phyloP scores from a whole-genome alignment of 2,329 filamentous ascomycete genomes.

The Lecanicillium sp. region DNA sequence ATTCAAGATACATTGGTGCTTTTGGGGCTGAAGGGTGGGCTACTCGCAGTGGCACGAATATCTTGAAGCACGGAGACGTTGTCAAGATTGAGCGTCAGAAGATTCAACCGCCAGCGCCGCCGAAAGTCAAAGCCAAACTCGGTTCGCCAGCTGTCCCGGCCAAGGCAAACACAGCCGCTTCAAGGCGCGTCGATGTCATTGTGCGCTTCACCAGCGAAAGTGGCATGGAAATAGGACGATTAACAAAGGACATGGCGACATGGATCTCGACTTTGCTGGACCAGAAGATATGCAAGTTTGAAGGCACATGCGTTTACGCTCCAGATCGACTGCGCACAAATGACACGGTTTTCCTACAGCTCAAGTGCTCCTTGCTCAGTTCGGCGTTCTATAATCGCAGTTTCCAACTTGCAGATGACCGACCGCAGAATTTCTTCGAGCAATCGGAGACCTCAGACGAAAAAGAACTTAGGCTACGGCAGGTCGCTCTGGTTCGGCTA shows the following conservation, averaged over 20 bases:
- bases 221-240: constrained; percentile 76
- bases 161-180: constrained; percentile 38
- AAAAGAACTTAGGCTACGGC: constrained; percentile 70
- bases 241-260: constrained; percentile 77
- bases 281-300: constrained; percentile 79
- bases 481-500: constrained; percentile 79
- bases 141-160: constrained; percentile 23
- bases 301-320: constrained; percentile 81
- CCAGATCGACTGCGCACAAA: constrained; percentile 80
- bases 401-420: constrained; percentile 59
- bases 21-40: constrained; percentile 91
- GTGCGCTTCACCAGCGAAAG: constrained; percentile 79
- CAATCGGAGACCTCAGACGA: constrained; percentile 81
- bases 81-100: constrained; percentile 83
- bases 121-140: constrained; percentile 35
- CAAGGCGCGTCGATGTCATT: constrained; percentile 71
- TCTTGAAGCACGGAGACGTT: constrained; percentile 74
- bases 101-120: constrained; percentile 48
- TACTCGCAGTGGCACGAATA: constrained; percentile 67
- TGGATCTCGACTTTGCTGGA: constrained; percentile 94
- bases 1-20: constrained; percentile 70
- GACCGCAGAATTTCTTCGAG: constrained; percentile 68
- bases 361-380: constrained; percentile 67
- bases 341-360: constrained; percentile 87
- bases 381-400: constrained; percentile 59